Evolutionary conservation across 441 rosid genomes (phyloP), one percentile per base, ranked within the genome.

Genomic region (Syzygium malaccense): DNA sequence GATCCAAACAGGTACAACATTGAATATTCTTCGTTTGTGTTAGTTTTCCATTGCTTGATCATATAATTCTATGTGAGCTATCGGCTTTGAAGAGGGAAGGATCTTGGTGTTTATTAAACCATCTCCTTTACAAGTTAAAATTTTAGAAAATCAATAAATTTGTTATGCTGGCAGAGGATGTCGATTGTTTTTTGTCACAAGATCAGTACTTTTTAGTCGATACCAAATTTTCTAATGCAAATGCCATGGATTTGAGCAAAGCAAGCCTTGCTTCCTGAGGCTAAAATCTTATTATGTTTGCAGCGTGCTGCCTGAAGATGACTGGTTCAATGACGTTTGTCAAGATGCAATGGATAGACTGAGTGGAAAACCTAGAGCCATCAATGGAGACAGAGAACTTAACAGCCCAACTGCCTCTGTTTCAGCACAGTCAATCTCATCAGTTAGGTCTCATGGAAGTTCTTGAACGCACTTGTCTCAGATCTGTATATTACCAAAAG

Each of bases 371-470:
- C 92, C 96, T 3, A 97, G 94, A 91, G 96, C 94, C 53, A 91
- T 93, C 88, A 96, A 95, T 32, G 98, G 98, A 57, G 98, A 96
- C 20, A 88, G 92, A 90, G 97, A 94, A 64, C 91, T 90, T 55
- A 93, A 92, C 92, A 98, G 99, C 94, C 99, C 99, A 26, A 96
- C 99, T 26, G 99, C 98, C 60, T 98, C 99, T 9, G 95, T 98
- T 78, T 98, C 99, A 13, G 99, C 99, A 33, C 99, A 97, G 85
- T 98, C 99, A 85, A 95, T 97, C 86, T 96, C 99, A 86, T 98
- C 99, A 0, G 94, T 95, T 78, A 93, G 98, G 91, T 98, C 99
- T n/a, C 99, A 95, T 84, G 98, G 98, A 85, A 98, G 98, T 88
- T 91, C 94, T 89, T 95, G 89, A 87, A 85, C 32, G 85, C 55